Base-by-base conservation (phyloP, 805 yeast species). In the Wickerhamomyces kurtzmanii region DNA sequence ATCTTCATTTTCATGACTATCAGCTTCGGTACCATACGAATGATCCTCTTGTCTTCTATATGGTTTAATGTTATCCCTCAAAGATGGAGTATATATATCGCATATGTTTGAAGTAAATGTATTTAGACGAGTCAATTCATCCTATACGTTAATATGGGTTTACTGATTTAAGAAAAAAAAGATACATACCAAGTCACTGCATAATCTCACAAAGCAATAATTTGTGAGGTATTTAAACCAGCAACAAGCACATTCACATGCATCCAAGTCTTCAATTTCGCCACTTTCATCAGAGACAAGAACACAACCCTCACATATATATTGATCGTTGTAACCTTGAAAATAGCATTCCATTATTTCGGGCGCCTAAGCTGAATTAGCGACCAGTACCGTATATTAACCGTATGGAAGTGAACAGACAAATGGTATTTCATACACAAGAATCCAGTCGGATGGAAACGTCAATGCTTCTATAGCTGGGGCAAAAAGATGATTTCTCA, bases 291-390 rank as follows among this genome's bases (percentile, higher is more conserved):
- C n/a, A 6, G 37, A 31, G 2, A 40, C 42, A 23, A 35, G 32
- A 2, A 46, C 40, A 22, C 49, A 43, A 3, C 51, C 51, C 26
- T 45, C 51, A 28, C 49, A 43, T 18, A 45, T 24, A 17, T 31
- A 43, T 8, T 24, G 16, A 27, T 45, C 49, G 8, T 33, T 26
- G 22, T 28, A 43, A 5, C 50, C 49, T 27, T 33, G 27, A 12
- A 31, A 29, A 21, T 43, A 42, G 25, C 49, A 45, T 7, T 24
- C 23, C 10, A 25, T 28, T 24, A 39, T 38, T 11, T 36, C 28
- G 12, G 28, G n/a, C n/a, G 36, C 31, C 43, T 39, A 15, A n/a
- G n/a, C n/a, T n/a, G n/a, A n/a, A n/a, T n/a, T n/a, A n/a, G n/a
- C n/a, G n/a, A n/a, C n/a, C n/a, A n/a, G n/a, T n/a, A n/a, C n/a